Base-by-base conservation (phyloP, 139 green algal species). In the Coccomyxa sp. region DNA sequence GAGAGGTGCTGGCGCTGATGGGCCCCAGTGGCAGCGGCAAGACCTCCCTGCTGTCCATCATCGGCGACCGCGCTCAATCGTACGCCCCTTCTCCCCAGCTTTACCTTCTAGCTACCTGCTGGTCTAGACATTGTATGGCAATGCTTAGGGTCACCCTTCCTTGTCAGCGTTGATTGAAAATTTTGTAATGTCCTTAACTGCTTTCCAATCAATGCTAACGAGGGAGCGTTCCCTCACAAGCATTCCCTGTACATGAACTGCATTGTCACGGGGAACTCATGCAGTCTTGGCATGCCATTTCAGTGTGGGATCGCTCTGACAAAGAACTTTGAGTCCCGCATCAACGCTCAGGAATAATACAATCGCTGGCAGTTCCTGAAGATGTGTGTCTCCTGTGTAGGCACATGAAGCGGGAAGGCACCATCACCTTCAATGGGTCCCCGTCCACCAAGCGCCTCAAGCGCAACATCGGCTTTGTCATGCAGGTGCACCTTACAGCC, bases 361-460 rank as follows among this genome's bases (percentile, higher is more conserved):
- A n/a, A n/a, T n/a, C n/a, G n/a, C n/a, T n/a, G n/a, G n/a, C n/a
- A n/a, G n/a, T 34, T 75, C 9, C 37, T 54, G 70, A 75, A 18
- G 50, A 22, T 3, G 3, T 38, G 38, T 58, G 18, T 38, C 9
- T 10, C 38, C 27, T 37, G 5, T 33, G 35, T 50, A 79, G 74
- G 50, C 37, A 55, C 39, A 38, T 81, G 31, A 33, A 40, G 0
- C 29, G 39, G 16, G 73, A 75, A n/a, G 93, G 93, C 9, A 22
- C 34, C n/a, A 81, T 94, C 36, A 74, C 78, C 0, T 97, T 93
- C 88, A 97, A 97, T 72, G 93, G 91, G 14, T 34, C 82, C 29
- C 69, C 69, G 0, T 70, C 94, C n/a, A 88, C 64, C 73, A 97
- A 97, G 84, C 41, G 77, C 0, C 75, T 89, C n/a, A 91, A 93